These are phyloP conservation scores for Kluyveromyces lactis DNA, from an alignment of 805 yeast genomes.

Conservation along the genomic window DNA sequence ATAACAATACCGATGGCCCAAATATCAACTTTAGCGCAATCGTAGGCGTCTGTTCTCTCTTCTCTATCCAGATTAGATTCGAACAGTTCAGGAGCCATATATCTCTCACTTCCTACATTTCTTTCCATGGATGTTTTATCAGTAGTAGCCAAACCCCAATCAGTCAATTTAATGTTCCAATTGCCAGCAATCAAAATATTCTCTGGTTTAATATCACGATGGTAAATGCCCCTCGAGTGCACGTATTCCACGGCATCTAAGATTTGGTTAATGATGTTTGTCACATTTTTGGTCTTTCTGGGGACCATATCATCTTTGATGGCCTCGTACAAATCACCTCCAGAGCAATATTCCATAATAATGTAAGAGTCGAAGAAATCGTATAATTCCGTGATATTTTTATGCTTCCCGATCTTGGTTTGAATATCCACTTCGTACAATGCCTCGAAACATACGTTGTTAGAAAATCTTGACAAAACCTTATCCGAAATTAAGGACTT, in stretches of 20 bases:
- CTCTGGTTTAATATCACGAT: slow-evolving; percentile 76
- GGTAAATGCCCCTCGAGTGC: slow-evolving; percentile 65
- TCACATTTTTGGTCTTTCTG: slow-evolving; percentile 34
- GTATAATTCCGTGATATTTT: slow-evolving; percentile 49
- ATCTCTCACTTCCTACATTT: slow-evolving; percentile 83
- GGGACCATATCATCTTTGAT: slow-evolving; percentile 58
- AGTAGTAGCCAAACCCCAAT: slow-evolving; percentile 65
- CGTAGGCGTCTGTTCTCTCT: slow-evolving; percentile 47
- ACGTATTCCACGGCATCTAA: slow-evolving; percentile 70
- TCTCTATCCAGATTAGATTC: slow-evolving; percentile 37
- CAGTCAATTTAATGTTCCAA: slow-evolving; percentile 57
- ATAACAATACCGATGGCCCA: slow-evolving; percentile 87
- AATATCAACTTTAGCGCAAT: slow-evolving; percentile 74
- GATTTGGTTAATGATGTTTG: slow-evolving; percentile 51
- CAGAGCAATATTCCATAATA: slow-evolving; percentile 73
- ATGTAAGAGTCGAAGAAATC: slow-evolving; percentile 63
- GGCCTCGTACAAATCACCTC: slow-evolving; percentile 82
- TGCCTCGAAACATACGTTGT: slow-evolving; percentile 47
- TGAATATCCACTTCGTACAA: slow-evolving; percentile 61
- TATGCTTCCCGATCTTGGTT: slow-evolving; percentile 49
- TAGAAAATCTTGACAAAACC: slow-evolving; percentile 29
- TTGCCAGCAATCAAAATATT: slow-evolving; percentile 53
- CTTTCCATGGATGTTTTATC: slow-evolving; percentile 53
- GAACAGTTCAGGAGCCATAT: slow-evolving; percentile 91
- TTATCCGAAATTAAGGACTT: slow-evolving; percentile 31